Evolutionary conservation across 129 eudicot genomes (phyloP), one percentile per base, ranked within the genome.

Genomic region (Tagetes patula): DNA sequence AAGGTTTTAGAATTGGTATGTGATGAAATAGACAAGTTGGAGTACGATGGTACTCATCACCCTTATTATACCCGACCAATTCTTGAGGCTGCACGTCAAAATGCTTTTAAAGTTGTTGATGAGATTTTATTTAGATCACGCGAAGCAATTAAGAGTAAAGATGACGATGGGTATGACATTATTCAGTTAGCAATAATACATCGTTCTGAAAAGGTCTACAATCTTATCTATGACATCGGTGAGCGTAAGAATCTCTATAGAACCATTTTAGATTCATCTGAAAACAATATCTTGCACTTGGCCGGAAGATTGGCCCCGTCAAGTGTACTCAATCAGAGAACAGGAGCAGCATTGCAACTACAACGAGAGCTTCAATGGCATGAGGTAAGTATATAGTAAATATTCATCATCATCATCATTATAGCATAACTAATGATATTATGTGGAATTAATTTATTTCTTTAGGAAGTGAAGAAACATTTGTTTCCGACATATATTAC

Each of bases 281-380:
- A 20, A 32, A 65, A 72, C 78, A 79, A 72, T 45, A 62, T 47
- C 7, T 66, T 79, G 70, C 83, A 79, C 36, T 47, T 79, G 78
- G 83, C 46, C 0, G 74, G 69, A 73, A 65, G 52, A 3, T 6
- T 71, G 6, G 69, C 79, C 2, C 74, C 74, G 32, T 62, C 65
- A 33, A 12, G 31, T 11, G 38, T 8, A 31, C 70, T 79, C 6
- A 67, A 4, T 58, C 11, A n/a, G 1, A 65, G 3, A 42, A 10
- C 75, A 33, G 83, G 83, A 4, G 75, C 79, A 34, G 75, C 75
- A 10, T 41, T 79, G 1, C 77, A 79, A 7, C 71, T 79, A 67
- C 82, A 79, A 30, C 38, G 69, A 14, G 79, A 79, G 37, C 73
- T 79, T 13, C 75, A 58, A 40, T 80, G 83, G 83, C 78, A 42